Conservation (phyloP, 2,329 filamentous ascomycete genomes). For the Dactylonectria macrodidyma region DNA sequence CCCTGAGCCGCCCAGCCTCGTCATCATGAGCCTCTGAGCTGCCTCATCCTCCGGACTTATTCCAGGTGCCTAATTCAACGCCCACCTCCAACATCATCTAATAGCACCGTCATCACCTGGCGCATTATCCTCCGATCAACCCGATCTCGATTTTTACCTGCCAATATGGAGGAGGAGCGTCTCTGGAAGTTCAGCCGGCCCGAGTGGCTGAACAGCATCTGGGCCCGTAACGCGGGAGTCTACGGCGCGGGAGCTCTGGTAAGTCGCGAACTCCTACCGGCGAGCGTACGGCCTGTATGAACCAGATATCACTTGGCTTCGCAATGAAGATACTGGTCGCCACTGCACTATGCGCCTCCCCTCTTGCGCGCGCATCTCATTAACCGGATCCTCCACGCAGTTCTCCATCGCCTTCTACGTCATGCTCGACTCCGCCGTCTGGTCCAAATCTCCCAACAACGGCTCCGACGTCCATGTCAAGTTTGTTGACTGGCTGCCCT, state of each 20-base stretch:
- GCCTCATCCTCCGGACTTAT: conserved; percentile 20
- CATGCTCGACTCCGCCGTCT: conserved; percentile 77
- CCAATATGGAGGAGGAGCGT: conserved; percentile 72
- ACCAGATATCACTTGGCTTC: background rate
- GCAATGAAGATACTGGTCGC: background rate
- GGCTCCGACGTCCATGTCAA: conserved; percentile 72
- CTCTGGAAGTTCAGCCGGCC: conserved; percentile 78
- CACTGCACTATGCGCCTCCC: conserved; percentile 5
- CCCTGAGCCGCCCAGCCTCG: conserved; percentile 42
- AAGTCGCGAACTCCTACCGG: conserved; percentile 51
- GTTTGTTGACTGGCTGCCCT: conserved; percentile 79
- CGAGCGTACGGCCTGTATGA: background rate
- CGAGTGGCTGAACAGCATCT: conserved; percentile 76
- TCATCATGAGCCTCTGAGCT: conserved; percentile 45
- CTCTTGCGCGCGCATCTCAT: conserved; percentile 20
- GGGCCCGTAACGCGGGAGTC: conserved; percentile 75
- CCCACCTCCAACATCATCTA: conserved; percentile 32
- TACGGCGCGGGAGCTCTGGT: conserved; percentile 76
- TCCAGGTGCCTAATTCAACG: conserved; percentile 29
- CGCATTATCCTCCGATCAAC: background rate
- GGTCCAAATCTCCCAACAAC: conserved; percentile 74
- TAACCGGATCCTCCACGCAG: conserved; percentile 48
- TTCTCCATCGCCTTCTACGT: conserved; percentile 79
- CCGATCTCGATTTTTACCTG: background rate
- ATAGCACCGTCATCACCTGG: conserved; percentile 12